Evolutionary conservation across 2,329 filamentous ascomycete species (phyloP).

Genomic region (Cytospora leucostoma): DNA sequence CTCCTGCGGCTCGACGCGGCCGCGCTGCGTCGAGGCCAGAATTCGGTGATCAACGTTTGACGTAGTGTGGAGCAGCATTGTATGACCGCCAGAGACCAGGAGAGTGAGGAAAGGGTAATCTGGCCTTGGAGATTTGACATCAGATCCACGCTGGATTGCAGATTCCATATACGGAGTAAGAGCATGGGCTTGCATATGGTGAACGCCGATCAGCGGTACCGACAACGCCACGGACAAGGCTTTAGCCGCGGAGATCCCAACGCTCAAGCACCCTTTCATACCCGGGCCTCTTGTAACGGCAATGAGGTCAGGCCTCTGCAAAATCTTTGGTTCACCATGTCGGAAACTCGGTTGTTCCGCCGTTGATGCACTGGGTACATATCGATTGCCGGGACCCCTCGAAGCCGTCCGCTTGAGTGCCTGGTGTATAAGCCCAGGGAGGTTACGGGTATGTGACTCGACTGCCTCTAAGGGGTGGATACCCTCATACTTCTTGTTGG

Average conservation of each 20-base stretch:
- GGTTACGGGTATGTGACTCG: slow-evolving; percentile 70
- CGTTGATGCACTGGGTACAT: background rate
- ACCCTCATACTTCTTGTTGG: slow-evolving; percentile 73
- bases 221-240: slow-evolving; percentile 82
- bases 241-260: slow-evolving; percentile 82
- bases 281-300: slow-evolving; percentile 88
- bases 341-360: background rate
- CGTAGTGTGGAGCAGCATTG: slow-evolving; percentile 76
- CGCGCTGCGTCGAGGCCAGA: slow-evolving; percentile 70
- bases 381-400: background rate
- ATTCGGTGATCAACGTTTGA: slow-evolving; percentile 70
- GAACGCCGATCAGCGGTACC: slow-evolving; percentile 79
- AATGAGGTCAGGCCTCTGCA: slow-evolving; percentile 74
- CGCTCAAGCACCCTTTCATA: slow-evolving; percentile 76
- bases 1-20: slow-evolving; percentile 2
- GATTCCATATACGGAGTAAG: slow-evolving; percentile 78
- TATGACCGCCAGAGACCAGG: slow-evolving; percentile 50
- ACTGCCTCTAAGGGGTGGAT: slow-evolving; percentile 79
- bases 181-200: slow-evolving; percentile 98
- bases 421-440: slow-evolving; percentile 67
- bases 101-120: slow-evolving; percentile 84
- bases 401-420: slow-evolving; percentile 58
- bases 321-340: slow-evolving; percentile 31
- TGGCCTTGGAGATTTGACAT: slow-evolving; percentile 12
- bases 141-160: slow-evolving; percentile 49